These are phyloP conservation scores for Zopfochytrium polystomum DNA, from an alignment of 371 early-diverging fungal genomes.

Conservation along the genomic window DNA sequence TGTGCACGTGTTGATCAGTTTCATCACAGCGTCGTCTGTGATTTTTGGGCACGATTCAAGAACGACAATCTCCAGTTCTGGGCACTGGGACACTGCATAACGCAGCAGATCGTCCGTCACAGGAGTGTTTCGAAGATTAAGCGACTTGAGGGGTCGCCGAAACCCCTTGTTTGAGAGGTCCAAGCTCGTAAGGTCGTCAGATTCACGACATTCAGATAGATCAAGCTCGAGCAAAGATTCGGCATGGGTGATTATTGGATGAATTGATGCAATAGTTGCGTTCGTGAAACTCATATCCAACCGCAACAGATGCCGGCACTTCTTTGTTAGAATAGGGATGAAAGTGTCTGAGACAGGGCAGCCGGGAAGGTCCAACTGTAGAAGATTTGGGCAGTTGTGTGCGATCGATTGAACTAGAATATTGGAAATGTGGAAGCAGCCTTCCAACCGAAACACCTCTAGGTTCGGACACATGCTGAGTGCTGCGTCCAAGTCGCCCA, in stretches of 20 bases:
- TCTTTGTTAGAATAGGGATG: constrained; percentile 38
- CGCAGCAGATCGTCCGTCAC: constrained; percentile 43
- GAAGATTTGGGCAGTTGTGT: constrained; percentile 36
- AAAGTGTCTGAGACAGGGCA: constrained; percentile 51
- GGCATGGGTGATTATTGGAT: constrained; percentile 35
- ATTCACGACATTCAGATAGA: constrained; percentile 41
- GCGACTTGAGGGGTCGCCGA: constrained; percentile 36
- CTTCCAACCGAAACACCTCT: constrained; percentile 40
- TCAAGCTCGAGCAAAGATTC: constrained; percentile 40
- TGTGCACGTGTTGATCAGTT: constrained; percentile 36
- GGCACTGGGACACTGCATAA: constrained; percentile 39
- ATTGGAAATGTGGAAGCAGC: constrained; percentile 49
- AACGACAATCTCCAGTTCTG: constrained; percentile 38
- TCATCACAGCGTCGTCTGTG: constrained; percentile 42
- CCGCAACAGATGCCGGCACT: constrained; percentile 34
- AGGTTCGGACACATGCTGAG: constrained; percentile 32
- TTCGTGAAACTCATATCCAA: constrained; percentile 49
- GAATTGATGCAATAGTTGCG: constrained; percentile 39
- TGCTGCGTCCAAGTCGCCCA: constrained; percentile 48
- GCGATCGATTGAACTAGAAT: constrained; percentile 44
- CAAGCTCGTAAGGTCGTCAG: no score
- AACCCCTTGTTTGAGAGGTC: no score
- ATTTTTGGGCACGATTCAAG: constrained; percentile 45
- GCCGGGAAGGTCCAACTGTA: constrained; percentile 47
- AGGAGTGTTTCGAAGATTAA: constrained; percentile 48